Conservation (phyloP, 1,284 basidiomycete genomes). For the Mycena sp. region DNA sequence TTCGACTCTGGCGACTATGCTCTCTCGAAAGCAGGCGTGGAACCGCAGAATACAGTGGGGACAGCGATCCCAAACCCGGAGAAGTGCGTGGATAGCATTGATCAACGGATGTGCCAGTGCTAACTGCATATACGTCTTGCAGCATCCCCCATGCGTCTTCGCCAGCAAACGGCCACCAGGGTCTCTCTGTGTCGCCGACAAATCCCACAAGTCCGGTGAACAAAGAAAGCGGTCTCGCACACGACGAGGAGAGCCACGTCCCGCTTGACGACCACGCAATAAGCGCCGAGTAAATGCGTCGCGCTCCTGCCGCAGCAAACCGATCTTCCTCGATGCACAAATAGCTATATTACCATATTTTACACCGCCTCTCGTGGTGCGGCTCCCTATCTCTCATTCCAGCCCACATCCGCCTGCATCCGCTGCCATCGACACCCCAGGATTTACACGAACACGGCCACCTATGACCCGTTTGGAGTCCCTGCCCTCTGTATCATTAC, state of each 20-base stretch:
- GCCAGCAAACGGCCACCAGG: slow-evolving; percentile 60
- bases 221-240: slow-evolving; percentile 71
- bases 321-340: slow-evolving; percentile 25
- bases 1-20: slow-evolving; percentile 99
- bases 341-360: slow-evolving; percentile 29
- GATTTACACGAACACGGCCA: slow-evolving; percentile 14
- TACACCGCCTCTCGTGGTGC: slow-evolving; percentile 8
- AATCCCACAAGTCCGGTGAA: slow-evolving; percentile 67
- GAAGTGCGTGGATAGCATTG: slow-evolving; percentile 67
- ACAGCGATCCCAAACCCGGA: slow-evolving; percentile 96
- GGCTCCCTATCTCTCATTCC: not conserved
- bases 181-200: slow-evolving; percentile 76
- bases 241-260: slow-evolving; percentile 29
- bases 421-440: not conserved
- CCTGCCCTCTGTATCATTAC: slow-evolving; percentile 11
- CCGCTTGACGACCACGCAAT: slow-evolving; percentile 15
- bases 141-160: slow-evolving; percentile 74
- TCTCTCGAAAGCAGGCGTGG: slow-evolving; percentile 92
- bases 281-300: slow-evolving; percentile 18
- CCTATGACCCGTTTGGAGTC: slow-evolving; percentile 11
- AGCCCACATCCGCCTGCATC: slow-evolving; percentile 7
- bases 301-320: not conserved
- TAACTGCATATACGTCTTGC: slow-evolving; percentile 17
- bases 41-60: slow-evolving; percentile 88
- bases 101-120: slow-evolving; percentile 1